Conservation (phyloP, 1,284 basidiomycete genomes). For the Afroboletus lepidellus region DNA sequence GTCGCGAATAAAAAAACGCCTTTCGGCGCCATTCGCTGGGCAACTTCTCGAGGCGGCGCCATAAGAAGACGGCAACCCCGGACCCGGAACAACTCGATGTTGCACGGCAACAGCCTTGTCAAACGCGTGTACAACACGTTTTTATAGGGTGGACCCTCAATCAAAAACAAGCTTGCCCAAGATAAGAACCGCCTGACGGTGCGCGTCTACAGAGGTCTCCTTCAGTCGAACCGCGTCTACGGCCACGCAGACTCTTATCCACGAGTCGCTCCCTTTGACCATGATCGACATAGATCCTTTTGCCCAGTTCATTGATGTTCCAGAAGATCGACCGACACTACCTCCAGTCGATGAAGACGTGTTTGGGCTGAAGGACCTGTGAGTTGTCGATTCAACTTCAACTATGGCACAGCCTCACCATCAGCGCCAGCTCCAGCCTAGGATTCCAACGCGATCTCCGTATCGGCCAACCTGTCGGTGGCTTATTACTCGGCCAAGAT, state of each 20-base stretch:
- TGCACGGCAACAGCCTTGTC: slow-evolving; percentile 34
- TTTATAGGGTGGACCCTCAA: slow-evolving; percentile 40
- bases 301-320: slow-evolving; percentile 20
- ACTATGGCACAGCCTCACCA: slow-evolving; percentile 11
- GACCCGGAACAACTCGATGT: slow-evolving; percentile 23
- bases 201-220: slow-evolving; percentile 11
- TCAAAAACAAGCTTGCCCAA: slow-evolving; percentile 28
- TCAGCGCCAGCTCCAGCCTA: slow-evolving; percentile 10
- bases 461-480: neutral
- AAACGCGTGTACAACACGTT: slow-evolving; percentile 37
- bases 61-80: slow-evolving; percentile 22
- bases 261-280: neutral
- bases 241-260: neutral
- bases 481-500: slow-evolving; percentile 17
- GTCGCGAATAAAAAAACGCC: neutral
- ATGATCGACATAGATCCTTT: slow-evolving; percentile 22
- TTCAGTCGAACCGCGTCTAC: slow-evolving; percentile 4
- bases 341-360: slow-evolving; percentile 30
- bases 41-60: slow-evolving; percentile 22
- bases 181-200: slow-evolving; percentile 31
- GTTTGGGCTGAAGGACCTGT: slow-evolving; percentile 21
- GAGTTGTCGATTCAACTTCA: slow-evolving; percentile 9
- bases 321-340: slow-evolving; percentile 21
- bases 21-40: slow-evolving; percentile 12
- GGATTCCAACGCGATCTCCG: neutral